Percentiles rank a stretch among this genome's conserved stretches.
phyloP scores from a whole-genome alignment of 805 yeast genomes.

The Starmerella stellata region DNA sequence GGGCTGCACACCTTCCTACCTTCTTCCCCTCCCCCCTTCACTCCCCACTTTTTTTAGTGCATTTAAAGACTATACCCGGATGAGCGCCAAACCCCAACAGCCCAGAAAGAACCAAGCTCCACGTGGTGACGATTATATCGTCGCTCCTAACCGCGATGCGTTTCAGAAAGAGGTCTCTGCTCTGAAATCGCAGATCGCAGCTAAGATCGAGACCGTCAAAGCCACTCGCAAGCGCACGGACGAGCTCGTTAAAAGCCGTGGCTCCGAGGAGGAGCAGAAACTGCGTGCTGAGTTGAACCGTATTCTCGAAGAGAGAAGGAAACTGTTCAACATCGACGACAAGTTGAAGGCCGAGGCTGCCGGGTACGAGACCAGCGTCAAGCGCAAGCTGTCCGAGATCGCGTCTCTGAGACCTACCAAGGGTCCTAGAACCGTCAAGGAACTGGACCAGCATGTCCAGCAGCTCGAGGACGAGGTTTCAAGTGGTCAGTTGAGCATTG shows the following conservation, averaged over 20 bases:
- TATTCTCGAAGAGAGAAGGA: slow-evolving; percentile 30
- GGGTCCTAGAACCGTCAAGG: slow-evolving; percentile 33
- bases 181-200: slow-evolving; percentile 19
- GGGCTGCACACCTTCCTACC: too few relatives aligned
- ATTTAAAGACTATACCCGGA: too few relatives aligned
- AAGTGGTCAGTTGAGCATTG: slow-evolving; percentile 64
- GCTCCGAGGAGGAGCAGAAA: slow-evolving; percentile 33
- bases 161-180: slow-evolving; percentile 18
- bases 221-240: slow-evolving; percentile 18
- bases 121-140: slow-evolving; percentile 11
- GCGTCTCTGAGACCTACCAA: slow-evolving; percentile 52
- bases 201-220: slow-evolving; percentile 17
- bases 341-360: slow-evolving; percentile 45
- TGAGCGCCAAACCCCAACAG: too few relatives aligned
- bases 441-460: slow-evolving; percentile 21
- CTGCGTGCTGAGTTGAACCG: slow-evolving; percentile 32
- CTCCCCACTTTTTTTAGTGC: too few relatives aligned
- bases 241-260: slow-evolving; percentile 6
- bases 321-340: slow-evolving; percentile 25
- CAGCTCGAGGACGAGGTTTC: slow-evolving; percentile 55
- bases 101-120: too few relatives aligned
- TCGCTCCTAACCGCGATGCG: slow-evolving; percentile 19
- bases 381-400: slow-evolving; percentile 59
- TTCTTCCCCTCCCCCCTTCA: too few relatives aligned
- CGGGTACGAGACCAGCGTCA: slow-evolving; percentile 46